A percentile compares a stretch with the other conserved stretches of the same genome.
phyloP scores from a whole-genome alignment of 805 yeast genomes.

The Jamesozyma piceae region DNA sequence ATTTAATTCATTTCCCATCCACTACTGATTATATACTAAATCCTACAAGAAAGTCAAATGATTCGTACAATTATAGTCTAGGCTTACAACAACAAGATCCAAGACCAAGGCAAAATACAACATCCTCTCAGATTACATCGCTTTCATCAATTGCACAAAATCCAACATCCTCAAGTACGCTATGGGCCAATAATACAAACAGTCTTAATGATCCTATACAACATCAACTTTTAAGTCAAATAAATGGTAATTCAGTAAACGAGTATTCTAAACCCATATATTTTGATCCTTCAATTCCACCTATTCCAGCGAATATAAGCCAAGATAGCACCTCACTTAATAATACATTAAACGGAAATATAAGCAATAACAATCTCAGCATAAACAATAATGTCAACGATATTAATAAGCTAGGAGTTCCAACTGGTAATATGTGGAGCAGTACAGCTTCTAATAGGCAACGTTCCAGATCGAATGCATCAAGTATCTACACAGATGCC shows the following conservation, averaged over 20 bases:
- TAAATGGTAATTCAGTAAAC: constrained; percentile 11
- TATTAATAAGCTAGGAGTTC: constrained; percentile 4
- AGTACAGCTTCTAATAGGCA: constrained; percentile 15
- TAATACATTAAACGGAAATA: neutral
- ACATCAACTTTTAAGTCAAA: constrained; percentile 11
- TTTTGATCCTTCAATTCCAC: constrained; percentile 14
- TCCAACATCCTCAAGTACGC: constrained; percentile 17
- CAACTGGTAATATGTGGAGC: constrained; percentile 7
- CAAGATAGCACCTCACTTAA: neutral
- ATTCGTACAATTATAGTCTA: constrained; percentile 20
- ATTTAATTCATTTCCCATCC: constrained; percentile 23
- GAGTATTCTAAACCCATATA: constrained; percentile 12
- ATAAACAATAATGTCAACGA: neutral
- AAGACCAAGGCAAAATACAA: constrained; percentile 30
- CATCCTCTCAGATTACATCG: constrained; percentile 30
- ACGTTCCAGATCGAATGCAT: constrained; percentile 28
- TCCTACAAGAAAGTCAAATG: constrained; percentile 26
- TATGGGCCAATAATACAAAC: constrained; percentile 22
- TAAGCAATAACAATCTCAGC: neutral
- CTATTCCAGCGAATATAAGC: neutral
- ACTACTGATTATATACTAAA: constrained; percentile 15
- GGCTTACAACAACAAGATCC: constrained; percentile 16
- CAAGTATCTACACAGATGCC: constrained; percentile 29
- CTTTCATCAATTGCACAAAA: constrained; percentile 20
- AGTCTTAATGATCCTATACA: constrained; percentile 14